Base-by-base conservation (phyloP, 2,329 filamentous ascomycete species). In the Leptographium lundbergii region DNA sequence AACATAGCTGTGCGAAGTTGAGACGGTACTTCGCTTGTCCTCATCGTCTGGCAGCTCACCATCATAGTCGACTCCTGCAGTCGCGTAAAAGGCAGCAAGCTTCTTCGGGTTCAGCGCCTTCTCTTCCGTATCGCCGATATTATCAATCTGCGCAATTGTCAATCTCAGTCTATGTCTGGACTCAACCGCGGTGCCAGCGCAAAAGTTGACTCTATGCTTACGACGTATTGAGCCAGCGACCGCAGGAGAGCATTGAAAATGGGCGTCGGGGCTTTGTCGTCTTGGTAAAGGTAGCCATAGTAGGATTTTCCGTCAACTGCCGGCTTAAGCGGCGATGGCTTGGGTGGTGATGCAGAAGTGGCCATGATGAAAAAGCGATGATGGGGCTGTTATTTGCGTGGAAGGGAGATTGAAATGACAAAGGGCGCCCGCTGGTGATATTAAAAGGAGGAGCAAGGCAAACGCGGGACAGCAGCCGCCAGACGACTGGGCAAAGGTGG, bases 1-100 rank as follows among this genome's bases (percentile, higher is more conserved):
- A 48, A 27, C 29, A 6, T 17, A n/a, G 27, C 17, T 34, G 17
- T 24, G 29, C 13, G 45, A 32, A 32, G 22, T 10, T 3, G n/a
- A 9, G 24, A 4, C 34, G 25, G 9, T 25, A n/a, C 29, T 27
- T 13, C 2, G 10, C 6, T 27, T 27, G 25, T 17, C 14, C 48
- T 4, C 5, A 17, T 10, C 14, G n/a, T n/a, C 7, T 3, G 14
- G 27, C 14, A 24, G 14, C 73, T 63, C 66, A 84, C 81, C 74
- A 69, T 92, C 88, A 70, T 88, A 90, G 67, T 91, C 81, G 53
- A 86, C 86, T 59, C 87, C 88, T 19, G 89, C 86, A 32, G 79
- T 75, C 67, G 82, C 84, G 72, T 92, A 92, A 69, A 91, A 92
- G 47, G 81, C 77, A n/a, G 88, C 85, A 50, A 92, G 74, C 68